Evolutionary conservation across 345 rosid species (phyloP), one percentile per base, ranked within the genome.

Genomic region (Kandelia obovata): DNA sequence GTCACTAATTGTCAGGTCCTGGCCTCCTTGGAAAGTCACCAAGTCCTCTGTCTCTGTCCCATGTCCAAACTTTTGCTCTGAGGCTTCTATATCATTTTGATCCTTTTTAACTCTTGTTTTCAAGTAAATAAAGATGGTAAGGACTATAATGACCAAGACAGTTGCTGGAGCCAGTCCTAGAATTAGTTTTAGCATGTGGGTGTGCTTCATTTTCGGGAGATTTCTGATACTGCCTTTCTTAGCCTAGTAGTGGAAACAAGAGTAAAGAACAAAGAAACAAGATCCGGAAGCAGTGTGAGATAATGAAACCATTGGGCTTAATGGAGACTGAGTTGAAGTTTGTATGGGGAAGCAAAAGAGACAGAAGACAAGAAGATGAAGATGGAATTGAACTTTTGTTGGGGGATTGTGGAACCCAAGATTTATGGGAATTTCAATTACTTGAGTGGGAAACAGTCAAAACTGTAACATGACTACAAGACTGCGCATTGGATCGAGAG

Each of bases 1-100:
- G 80, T 94, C 97, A 61, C 74, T 71, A 46, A 86, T 87, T 28
- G 92, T 88, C 0, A 94, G 87, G 79, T 82, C 92, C 62, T 85
- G 81, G 0, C 95, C 97, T 15, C 92, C 92, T 21, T 53, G 82
- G 65, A 94, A 94, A 9, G 78, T 82, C 31, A 86, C 57, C 62
- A 89, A 83, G 10, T 87, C 95, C 84, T 91, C 96, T 26, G 72
- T 35, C 51, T 72, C 75, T 4, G 70, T 46, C 66, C 62, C 69
- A 70, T 66, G 80, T 21, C 51, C 78, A 71, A 53, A 35, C 66
- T 55, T 73, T 25, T 64, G 56, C 73, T 71, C 78, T 4, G 53
- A 55, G 68, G 39, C 69, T 35, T 86, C 92, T 67, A 76, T 26
- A 80, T 83, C 96, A 61, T 56, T 15, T 4, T 66, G 65, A 2